Base-by-base conservation (phyloP, 495 filamentous ascomycete genomes). In the Staphylotrichum tortipilum region DNA sequence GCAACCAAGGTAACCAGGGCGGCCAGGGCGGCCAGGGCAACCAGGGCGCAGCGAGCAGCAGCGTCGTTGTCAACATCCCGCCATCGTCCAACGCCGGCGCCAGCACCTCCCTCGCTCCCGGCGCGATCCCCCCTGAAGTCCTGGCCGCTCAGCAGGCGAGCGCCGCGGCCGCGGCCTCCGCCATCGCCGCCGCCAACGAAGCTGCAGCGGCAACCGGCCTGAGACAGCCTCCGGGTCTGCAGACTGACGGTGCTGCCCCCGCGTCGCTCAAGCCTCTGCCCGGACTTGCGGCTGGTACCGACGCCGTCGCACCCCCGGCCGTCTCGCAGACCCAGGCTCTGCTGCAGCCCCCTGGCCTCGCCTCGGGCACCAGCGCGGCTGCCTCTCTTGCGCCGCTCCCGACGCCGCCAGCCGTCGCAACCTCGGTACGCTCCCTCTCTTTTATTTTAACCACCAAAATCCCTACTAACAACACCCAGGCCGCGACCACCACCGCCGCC, bases 201-300 rank as follows among this genome's bases (percentile, higher is more conserved):
- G 44, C 42, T 10, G 51, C 53, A 24, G 29, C 52, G 19, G 49
- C 46, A 24, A 21, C 35, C 11, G 51, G 53, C 6, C 28, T 65
- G 28, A 56, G 30, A 21, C 59, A 48, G 14, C 54, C 52, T 4
- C 57, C 62, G 14, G 59, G 56, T 4, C n/a, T 60, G 33, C 58
- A 59, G 9, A 48, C 10, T 7, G 15, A 35, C 19, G 54, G 15
- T 14, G n/a, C n/a, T n/a, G n/a, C 35, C 21, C 18, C 46, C 33
- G 58, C 35, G 7, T 17, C 49, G 7, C 52, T 61, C 18, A 52
- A 22, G n/a, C 55, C 58, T 3, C 45, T 59, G 7, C 61, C 61
- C 8, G 56, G 38, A 1, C 55, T 64, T 12, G 55, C 37, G 6
- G 34, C 35, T 1, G 52, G 31, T 0, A n/a, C n/a, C n/a, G 46